Base-by-base conservation (phyloP, 2,329 filamentous ascomycete species). In the Neofusicoccum cordaticola region DNA sequence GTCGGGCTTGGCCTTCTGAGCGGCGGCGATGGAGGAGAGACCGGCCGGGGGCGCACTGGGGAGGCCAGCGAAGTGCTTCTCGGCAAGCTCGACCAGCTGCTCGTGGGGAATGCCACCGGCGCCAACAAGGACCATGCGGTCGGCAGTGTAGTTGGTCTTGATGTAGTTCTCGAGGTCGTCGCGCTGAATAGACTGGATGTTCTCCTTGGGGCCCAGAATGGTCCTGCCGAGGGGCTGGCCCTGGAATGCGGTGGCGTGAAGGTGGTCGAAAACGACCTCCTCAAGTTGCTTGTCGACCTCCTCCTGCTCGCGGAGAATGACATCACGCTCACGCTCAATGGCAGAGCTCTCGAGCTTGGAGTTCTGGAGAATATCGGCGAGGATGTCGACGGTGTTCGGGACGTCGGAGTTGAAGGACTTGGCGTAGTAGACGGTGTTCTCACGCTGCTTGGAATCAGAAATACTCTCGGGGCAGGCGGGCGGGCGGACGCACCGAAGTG, bases 271-370 rank as follows among this genome's bases (percentile, higher is more conserved):
- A 67, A 99, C 96, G 71, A 99, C 95, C 84, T 99, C 95, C 85
- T 99, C 96, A 66, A 98, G 85, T 85, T 98, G 94, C 88, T 99
- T 99, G 87, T 99, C 95, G 71, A 99, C 96, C 86, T 99, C 95
- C 84, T 99, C 95, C 74, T 96, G 95, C 83, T 99, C 95, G 76
- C 95, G 90, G 74, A 99, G 88, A 78, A 99, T 99, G 77, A 99
- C 96, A 83, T 97, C 94, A 78, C 95, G 91, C 86, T 99, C 95
- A 72, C 96, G 91, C 86, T 99, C 93, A 77, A 95, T 97, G 74
- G 95, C 94, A 65, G 86, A 84, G 75, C 88, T 84, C 83, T 99
- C 95, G 78, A 99, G 92, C 85, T 96, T 97, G 71, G 95, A 98
- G 88, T 99, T 96, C 82, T 98, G 95, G 68, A 99, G 91, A 78